phyloP scores from a whole-genome alignment of 768 basidiomycete genomes.

The Cystobasidium ongulense region DNA sequence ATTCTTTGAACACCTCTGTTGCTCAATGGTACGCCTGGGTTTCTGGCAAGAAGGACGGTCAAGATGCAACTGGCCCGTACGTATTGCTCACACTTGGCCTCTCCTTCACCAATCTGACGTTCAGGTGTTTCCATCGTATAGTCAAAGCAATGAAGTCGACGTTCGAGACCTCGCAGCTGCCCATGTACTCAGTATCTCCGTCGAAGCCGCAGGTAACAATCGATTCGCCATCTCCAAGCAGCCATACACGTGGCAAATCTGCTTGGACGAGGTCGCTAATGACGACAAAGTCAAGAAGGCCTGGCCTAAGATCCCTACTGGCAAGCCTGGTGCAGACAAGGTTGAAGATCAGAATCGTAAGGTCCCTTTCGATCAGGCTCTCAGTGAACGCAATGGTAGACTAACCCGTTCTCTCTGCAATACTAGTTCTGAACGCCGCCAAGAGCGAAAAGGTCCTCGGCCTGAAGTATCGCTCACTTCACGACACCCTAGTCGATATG shows the following conservation, averaged over 20 bases:
- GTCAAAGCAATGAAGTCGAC: conserved; percentile 25
- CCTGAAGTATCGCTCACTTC: not conserved
- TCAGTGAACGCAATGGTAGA: too few relatives aligned
- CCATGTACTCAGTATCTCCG: conserved; percentile 40
- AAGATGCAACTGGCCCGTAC: conserved; percentile 7
- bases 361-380: not conserved
- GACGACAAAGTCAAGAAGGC: conserved; percentile 3
- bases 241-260: conserved; percentile 20
- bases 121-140: not conserved
- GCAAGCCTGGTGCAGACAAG: conserved; percentile 12
- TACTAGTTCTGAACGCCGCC: not conserved
- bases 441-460: conserved; percentile 25
- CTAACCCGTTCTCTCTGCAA: not conserved
- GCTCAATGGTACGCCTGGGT: conserved; percentile 13
- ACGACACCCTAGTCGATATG: conserved; percentile 23
- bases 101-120: not conserved
- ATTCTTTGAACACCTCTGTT: conserved; percentile 21
- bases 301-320: conserved; percentile 17
- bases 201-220: conserved; percentile 40
- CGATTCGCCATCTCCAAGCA: conserved; percentile 50
- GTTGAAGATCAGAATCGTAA: conserved; percentile 16
- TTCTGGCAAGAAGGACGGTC: conserved; percentile 13
- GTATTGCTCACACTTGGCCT: not conserved
- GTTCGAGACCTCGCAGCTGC: conserved; percentile 19
- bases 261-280: conserved; percentile 1